Evolutionary conservation across 768 basidiomycete species (phyloP), one percentile per base, ranked within the genome.

Genomic region (Exidia glandulosa): DNA sequence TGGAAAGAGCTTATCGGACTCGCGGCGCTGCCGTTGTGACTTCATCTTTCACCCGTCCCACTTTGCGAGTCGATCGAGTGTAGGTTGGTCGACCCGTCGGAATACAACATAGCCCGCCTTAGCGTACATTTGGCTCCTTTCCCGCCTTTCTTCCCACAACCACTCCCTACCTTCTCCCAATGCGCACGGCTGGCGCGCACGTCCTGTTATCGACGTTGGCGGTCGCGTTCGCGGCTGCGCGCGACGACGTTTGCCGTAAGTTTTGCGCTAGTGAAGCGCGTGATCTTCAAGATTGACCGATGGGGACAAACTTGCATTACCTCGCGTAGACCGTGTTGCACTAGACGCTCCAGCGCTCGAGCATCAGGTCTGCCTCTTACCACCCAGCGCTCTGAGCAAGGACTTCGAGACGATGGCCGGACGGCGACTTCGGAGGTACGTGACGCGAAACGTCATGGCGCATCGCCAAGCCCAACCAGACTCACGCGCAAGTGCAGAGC

Each of bases 1-100:
- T 94, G 92, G 90, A 80, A 90, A 64, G 81, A 86, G 52, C 71
- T 96, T 66, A 67, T 96, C 60, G 79, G 83, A 68, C 76, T 79
- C 52, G 58, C 29, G 14, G 52, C 52, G n/a, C n/a, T n/a, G n/a
- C 12, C 12, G 37, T 41, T n/a, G n/a, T n/a, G n/a, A n/a, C n/a
- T n/a, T n/a, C n/a, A n/a, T n/a, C n/a, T n/a, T n/a, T n/a, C n/a
- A n/a, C n/a, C n/a, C n/a, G n/a, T n/a, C n/a, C n/a, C n/a, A n/a
- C n/a, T 6, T 45, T 45, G 41, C 23, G 41, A 45, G 16, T 14
- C 16, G 41, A 45, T 45, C 41, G 41, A 45, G 41, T 23, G 41
- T 45, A 45, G 41, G 41, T 45, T 23, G 41, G 6, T 6, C 41
- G 41, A 23, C 16, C n/a, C n/a, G 16, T 36, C 34, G 7, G 34